Base-by-base conservation (phyloP, 1,284 basidiomycete species). In the Phenoliferia sp. region DNA sequence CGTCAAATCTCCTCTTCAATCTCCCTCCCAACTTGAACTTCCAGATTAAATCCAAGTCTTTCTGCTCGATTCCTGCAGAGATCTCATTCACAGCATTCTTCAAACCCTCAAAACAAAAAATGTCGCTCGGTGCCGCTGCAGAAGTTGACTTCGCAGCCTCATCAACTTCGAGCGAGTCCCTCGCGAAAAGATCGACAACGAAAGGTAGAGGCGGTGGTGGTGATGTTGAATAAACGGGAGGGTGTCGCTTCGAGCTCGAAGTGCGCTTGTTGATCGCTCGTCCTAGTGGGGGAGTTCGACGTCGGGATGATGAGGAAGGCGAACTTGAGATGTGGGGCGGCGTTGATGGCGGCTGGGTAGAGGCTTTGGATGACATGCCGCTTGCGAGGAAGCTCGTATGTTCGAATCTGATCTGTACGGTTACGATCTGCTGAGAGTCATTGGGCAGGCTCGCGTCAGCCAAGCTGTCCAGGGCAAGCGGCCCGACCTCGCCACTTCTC, bases 281-380 rank as follows among this genome's bases (percentile, higher is more conserved):
- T 15, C 59, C 59, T 26, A 59, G 36, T 19, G 59, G 59, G 4
- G 59, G 59, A 15, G 59, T 44, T n/a, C 59, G 59, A 19, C 59
- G 59, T 12, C 59, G 59, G 28, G 59, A 39, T 5, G 36, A 28
- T 5, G 16, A 28, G 5, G 59, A 57, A 7, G 35, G n/a, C 2
- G 35, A 44, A 17, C n/a, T n/a, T n/a, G n/a, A n/a, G n/a, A n/a
- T n/a, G n/a, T n/a, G n/a, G n/a, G n/a, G n/a, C n/a, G n/a, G n/a
- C n/a, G n/a, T n/a, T n/a, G n/a, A n/a, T n/a, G n/a, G n/a, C n/a
- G n/a, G n/a, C n/a, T n/a, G n/a, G n/a, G n/a, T n/a, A n/a, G n/a
- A n/a, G n/a, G n/a, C n/a, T n/a, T n/a, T n/a, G n/a, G n/a, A n/a
- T n/a, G n/a, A n/a, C n/a, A n/a, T n/a, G n/a, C n/a, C n/a, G n/a